phyloP scores from a whole-genome alignment of 2,329 filamentous ascomycete genomes.

The Epichloe aotearoae region DNA sequence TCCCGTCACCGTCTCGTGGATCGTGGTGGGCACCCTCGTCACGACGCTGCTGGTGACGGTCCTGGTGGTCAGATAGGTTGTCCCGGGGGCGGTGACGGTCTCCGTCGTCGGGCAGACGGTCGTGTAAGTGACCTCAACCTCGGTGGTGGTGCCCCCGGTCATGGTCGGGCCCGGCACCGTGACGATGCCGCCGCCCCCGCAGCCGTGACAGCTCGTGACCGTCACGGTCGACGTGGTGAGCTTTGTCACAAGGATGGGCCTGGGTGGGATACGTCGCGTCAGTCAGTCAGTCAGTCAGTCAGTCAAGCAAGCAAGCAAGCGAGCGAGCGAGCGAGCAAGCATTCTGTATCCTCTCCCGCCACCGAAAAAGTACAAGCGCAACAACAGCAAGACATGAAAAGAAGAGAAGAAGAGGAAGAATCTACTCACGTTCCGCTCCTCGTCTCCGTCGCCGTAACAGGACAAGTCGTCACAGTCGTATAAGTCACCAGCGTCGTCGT shows the following conservation, averaged over 20 bases:
- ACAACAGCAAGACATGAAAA: not conserved
- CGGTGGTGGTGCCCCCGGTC: conserved; percentile 17
- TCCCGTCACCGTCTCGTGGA: conserved; percentile 18
- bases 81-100: conserved; percentile 22
- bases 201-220: conserved; percentile 26
- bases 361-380: not conserved
- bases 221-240: conserved; percentile 30
- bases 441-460: conserved; percentile 29
- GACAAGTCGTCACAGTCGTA: conserved; percentile 31
- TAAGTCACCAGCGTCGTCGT: conserved; percentile 20
- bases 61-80: conserved; percentile 16
- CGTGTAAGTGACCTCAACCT: conserved; percentile 26
- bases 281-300: not conserved
- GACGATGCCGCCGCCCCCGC: conserved; percentile 19
- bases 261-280: conserved; percentile 9
- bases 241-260: conserved; percentile 28
- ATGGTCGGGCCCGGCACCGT: conserved; percentile 24
- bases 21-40: conserved; percentile 17
- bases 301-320: not conserved
- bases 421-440: conserved; percentile 25
- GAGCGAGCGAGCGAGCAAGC: too few species aligned
- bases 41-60: conserved; percentile 15
- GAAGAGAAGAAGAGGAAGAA: not conserved
- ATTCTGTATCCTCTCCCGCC: not conserved
- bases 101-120: conserved; percentile 22